Base-by-base conservation (phyloP, 176 grass and related monocot genomes). In the Rhynchospora tenuis region DNA sequence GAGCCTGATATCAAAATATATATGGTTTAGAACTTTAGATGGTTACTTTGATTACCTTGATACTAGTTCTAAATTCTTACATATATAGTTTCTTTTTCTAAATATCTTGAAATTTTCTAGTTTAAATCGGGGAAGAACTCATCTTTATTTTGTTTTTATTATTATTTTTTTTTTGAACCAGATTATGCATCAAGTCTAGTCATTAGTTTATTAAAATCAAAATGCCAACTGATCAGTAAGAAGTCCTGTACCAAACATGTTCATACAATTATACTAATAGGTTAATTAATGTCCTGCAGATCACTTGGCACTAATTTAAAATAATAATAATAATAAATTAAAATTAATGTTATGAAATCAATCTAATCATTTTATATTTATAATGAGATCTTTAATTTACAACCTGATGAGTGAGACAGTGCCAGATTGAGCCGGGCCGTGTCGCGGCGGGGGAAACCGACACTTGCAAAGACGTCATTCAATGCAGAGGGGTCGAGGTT, bases 391-490 rank as follows among this genome's bases (percentile, higher is more conserved):
- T n/a, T n/a, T n/a, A n/a, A n/a, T n/a, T n/a, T n/a, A n/a, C n/a
- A n/a, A n/a, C 80, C 80, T 58, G 80, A 65, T 6, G 70, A 55
- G 67, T 94, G 86, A 22, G 83, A 89, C 84, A 94, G 89, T 17
- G 95, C 92, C 44, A 90, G 92, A 1, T 83, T 90, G 59, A 98
- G 83, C 14, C 89, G 87, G 22, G 85, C 89, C 29, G 83, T 89
- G 78, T 97, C 89, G 0, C 95, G 92, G 13, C 90, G 87, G 16
- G 95, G 95, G 88, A 97, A 97, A 3, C 95, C 95, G 59, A 97
- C 95, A 64, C 89, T 89, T 52, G 86, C 81, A 83, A 93, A 94
- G 65, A 91, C 87, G 85, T 98, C 92, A 90, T 98, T 98, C 12
- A 94, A 90, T 51, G 89, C 90, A 2, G 52, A 44, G 3, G 94